phyloP scores from a whole-genome alignment of 2,329 filamentous ascomycete genomes.

The Pseudogymnoascus sp. region DNA sequence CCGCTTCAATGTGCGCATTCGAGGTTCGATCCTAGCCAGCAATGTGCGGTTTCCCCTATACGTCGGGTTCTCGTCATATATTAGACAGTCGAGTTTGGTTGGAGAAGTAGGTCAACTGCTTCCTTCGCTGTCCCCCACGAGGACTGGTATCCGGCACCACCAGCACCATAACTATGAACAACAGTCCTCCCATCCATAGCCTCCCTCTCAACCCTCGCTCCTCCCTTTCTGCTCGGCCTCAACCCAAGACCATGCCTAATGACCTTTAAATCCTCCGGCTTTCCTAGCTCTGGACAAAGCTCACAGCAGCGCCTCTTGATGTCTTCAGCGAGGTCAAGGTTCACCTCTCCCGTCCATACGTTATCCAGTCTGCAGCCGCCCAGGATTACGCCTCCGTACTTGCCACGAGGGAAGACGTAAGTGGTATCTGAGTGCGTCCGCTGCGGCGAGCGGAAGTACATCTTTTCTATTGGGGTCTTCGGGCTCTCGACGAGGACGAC shows the following conservation, averaged over 20 bases:
- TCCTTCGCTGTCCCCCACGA: slow-evolving; percentile 23
- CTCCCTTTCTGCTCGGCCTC: slow-evolving; percentile 21
- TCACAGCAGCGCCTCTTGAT: slow-evolving; percentile 31
- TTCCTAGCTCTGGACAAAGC: slow-evolving; percentile 29
- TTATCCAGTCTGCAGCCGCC: slow-evolving; percentile 30
- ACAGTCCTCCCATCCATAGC: slow-evolving; percentile 18
- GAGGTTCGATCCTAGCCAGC: background rate
- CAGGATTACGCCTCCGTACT: slow-evolving; percentile 30
- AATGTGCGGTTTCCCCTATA: background rate
- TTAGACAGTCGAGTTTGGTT: slow-evolving; percentile 8
- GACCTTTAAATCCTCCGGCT: slow-evolving; percentile 29
- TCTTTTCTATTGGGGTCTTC: slow-evolving; percentile 29
- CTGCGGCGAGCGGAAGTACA: slow-evolving; percentile 37
- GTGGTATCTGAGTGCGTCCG: slow-evolving; percentile 36
- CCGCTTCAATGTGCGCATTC: background rate
- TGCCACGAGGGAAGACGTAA: slow-evolving; percentile 38
- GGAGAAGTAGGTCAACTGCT: slow-evolving; percentile 18
- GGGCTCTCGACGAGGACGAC: slow-evolving; percentile 33
- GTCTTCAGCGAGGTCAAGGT: slow-evolving; percentile 27
- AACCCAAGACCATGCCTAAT: slow-evolving; percentile 30
- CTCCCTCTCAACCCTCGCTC: slow-evolving; percentile 29
- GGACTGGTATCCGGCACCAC: slow-evolving; percentile 40
- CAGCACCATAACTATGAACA: slow-evolving; percentile 40
- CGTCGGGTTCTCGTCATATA: background rate
- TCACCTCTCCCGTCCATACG: slow-evolving; percentile 28